Conservation (phyloP, 116 monocot species). For the Zostera marina region DNA sequence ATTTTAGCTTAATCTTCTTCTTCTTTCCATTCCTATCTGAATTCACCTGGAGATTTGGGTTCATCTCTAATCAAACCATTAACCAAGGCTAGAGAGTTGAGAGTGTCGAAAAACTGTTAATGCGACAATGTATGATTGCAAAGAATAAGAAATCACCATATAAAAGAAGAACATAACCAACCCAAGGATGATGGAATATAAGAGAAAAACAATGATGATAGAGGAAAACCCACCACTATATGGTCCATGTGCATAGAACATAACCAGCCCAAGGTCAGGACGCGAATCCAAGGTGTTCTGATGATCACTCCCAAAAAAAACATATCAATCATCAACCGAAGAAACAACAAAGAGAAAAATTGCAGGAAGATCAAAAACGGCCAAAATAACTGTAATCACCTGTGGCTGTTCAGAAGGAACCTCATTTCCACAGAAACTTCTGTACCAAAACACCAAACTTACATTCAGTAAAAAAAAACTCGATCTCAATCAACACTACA, state of each 20-base stretch:
- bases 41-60: no score
- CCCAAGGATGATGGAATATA: no score
- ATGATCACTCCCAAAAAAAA: constrained; percentile 5
- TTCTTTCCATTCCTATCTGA: no score
- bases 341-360: background rate
- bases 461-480: background rate
- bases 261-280: constrained; percentile 66
- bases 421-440: constrained; percentile 25
- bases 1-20: no score
- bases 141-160: no score
- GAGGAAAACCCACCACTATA: constrained; percentile 41
- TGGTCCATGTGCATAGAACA: constrained; percentile 77
- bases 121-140: no score
- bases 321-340: background rate
- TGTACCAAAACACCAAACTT: constrained; percentile 2
- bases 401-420: constrained; percentile 19
- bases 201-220: no score
- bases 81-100: no score
- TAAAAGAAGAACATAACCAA: no score
- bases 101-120: no score
- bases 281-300: constrained; percentile 49
- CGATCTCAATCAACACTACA: no score
- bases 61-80: no score
- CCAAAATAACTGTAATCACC: constrained; percentile 8
- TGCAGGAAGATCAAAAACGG: background rate